Conservation (phyloP, 208 protist genomes). For the Wallacemonas sp. region DNA sequence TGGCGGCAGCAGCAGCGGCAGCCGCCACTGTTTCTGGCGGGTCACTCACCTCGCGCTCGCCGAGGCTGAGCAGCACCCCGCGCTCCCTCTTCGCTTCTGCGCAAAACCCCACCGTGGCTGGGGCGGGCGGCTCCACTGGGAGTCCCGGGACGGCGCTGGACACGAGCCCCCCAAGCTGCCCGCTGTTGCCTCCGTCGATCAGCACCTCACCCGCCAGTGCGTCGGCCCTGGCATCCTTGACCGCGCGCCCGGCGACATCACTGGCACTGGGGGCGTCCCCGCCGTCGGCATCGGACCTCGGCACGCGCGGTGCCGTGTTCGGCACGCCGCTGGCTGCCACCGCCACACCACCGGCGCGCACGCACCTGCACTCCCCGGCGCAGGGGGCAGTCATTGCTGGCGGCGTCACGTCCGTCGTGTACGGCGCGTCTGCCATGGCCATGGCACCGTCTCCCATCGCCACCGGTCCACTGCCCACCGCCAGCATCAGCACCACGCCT, state of each 20-base stretch:
- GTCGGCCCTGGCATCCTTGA: neutral
- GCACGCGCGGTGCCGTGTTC: neutral
- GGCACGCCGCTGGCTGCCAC: neutral
- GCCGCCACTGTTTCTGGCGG: neutral
- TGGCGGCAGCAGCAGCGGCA: neutral
- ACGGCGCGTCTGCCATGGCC: neutral
- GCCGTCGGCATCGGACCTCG: neutral
- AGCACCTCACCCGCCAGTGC: neutral
- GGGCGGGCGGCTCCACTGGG: neutral
- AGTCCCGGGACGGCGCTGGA: too few relatives aligned
- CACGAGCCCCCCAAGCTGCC: neutral
- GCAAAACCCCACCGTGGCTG: neutral
- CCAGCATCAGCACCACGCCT: neutral
- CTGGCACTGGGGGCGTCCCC: neutral
- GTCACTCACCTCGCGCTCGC: neutral
- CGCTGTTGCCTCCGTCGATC: neutral
- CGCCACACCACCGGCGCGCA: neutral
- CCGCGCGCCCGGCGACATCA: neutral
- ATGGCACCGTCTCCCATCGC: neutral
- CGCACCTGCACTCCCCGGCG: conserved; percentile 3
- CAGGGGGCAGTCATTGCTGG: neutral
- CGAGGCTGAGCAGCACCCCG: neutral
- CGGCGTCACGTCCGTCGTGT: neutral
- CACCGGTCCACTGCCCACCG: neutral
- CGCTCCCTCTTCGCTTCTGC: conserved; percentile 6